Percentiles rank a stretch among this genome's conserved stretches.
Conservation (phyloP, 2,329 filamentous ascomycete genomes). For the Pyrenophora tritici-repentis region DNA sequence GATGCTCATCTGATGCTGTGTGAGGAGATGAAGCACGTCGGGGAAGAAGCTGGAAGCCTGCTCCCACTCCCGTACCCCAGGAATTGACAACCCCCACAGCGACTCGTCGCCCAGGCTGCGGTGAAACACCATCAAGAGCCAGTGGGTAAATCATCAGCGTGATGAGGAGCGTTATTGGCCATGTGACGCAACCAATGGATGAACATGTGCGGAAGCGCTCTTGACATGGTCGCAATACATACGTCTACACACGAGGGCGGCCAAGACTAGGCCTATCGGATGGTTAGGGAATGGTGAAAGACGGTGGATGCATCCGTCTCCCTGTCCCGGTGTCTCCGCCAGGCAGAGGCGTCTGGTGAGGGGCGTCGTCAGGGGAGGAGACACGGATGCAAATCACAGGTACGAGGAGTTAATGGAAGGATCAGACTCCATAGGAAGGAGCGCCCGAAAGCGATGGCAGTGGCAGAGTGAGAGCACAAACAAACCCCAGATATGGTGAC, state of each 20-base stretch:
- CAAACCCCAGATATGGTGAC: constrained; percentile 19
- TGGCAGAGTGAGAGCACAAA: background rate
- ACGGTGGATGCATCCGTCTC: too few relatives aligned
- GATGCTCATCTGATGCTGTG: constrained; percentile 7
- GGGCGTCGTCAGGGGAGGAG: background rate
- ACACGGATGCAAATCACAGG: background rate
- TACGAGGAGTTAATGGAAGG: too few relatives aligned
- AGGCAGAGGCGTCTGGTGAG: background rate
- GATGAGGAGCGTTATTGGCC: constrained; percentile 21
- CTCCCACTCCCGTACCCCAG: constrained; percentile 28
- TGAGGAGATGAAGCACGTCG: constrained; percentile 8
- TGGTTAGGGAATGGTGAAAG: background rate
- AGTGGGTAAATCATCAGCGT: constrained; percentile 19
- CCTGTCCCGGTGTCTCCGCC: background rate
- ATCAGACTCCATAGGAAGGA: background rate
- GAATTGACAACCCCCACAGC: constrained; percentile 24
- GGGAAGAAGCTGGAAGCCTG: constrained; percentile 12
- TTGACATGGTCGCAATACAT: constrained; percentile 13
- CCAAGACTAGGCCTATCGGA: background rate
- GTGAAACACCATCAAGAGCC: constrained; percentile 28
- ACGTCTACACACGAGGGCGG: background rate
- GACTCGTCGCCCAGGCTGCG: constrained; percentile 13
- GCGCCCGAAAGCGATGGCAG: constrained; percentile 1
- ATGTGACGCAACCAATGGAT: constrained; percentile 17
- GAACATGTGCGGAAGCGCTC: constrained; percentile 15